Conservation (phyloP, 2,329 filamentous ascomycete genomes). For the Pseudofabraea citricarpa region DNA sequence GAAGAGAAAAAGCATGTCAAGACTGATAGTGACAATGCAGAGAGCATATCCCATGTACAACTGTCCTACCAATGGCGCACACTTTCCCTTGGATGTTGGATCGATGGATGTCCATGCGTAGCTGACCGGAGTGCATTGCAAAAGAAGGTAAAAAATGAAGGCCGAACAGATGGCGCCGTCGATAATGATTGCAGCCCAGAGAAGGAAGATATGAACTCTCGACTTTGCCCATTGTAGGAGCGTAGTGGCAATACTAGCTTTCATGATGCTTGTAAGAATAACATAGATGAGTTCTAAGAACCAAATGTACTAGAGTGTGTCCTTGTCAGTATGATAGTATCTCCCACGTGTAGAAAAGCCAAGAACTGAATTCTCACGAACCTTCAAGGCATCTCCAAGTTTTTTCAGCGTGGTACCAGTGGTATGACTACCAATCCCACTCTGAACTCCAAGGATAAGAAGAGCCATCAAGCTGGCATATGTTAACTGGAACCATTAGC, state of each 20-base stretch:
- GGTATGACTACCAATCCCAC: slow-evolving; percentile 14
- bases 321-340: neutral
- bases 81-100: slow-evolving; percentile 12
- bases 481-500: slow-evolving; percentile 6
- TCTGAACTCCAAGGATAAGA: slow-evolving; percentile 10
- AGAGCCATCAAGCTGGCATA: slow-evolving; percentile 10
- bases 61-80: slow-evolving; percentile 6
- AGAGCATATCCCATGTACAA: slow-evolving; percentile 15
- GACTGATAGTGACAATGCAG: slow-evolving; percentile 12
- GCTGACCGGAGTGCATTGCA: slow-evolving; percentile 14
- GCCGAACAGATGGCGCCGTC: slow-evolving; percentile 10
- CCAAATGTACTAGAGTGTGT: slow-evolving; percentile 12
- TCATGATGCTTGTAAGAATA: slow-evolving; percentile 16
- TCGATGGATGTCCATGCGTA: slow-evolving; percentile 13
- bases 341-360: neutral
- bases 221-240: slow-evolving; percentile 12
- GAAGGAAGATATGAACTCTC: slow-evolving; percentile 8
- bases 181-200: slow-evolving; percentile 12
- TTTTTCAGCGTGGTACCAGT: neutral
- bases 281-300: slow-evolving; percentile 19
- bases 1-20: slow-evolving; percentile 50
- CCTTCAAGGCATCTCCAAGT: neutral
- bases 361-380: slow-evolving; percentile 1
- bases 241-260: slow-evolving; percentile 14
- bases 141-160: slow-evolving; percentile 10